Base-by-base conservation (phyloP, 2,329 filamentous ascomycete genomes). In the Davidsoniella virescens region DNA sequence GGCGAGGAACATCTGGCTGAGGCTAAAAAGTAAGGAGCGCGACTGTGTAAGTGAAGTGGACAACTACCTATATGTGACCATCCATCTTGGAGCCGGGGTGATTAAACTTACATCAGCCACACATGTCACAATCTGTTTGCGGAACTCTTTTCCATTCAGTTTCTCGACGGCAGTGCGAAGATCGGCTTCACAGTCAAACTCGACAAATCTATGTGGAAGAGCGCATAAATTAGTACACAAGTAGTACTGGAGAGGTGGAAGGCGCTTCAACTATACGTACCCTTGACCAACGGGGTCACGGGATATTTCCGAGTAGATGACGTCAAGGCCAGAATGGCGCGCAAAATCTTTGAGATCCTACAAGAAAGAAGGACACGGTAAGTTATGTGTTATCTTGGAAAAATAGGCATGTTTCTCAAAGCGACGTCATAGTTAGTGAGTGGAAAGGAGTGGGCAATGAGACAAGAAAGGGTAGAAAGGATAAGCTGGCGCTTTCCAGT, bases 321-420 rank as follows among this genome's bases (percentile, higher is more conserved):
- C 92, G 65, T 96, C 92, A 67, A 94, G 78, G 67, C 87, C 87
- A 66, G 90, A 93, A 67, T 93, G 86, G 64, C 92, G 87, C 55
- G 92, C 92, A 69, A 98, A 98, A 67, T 98, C 92, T 84, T 98
- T 98, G 50, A 98, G 80, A 69, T 98, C 92, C 92, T 98, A 87
- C 60, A 59, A 61, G 57, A 57, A 18, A 14, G 2, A 46, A 18
- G 29, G 5, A 20, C 20, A 42, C 20, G 42, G 47, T 42, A 14
- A 42, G 20, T 45, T n/a, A 45, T 18, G 25, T 36, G 43, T 45
- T 23, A 29, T 45, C 43, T 25, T 14, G 25, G 17, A 5, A n/a
- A 37, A 17, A n/a, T n/a, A n/a, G 16, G 18, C 8, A 16, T 9
- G 9, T 33, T 33, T 12, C 29, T 12, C 29, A 12, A 9, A 12